phyloP scores from a whole-genome alignment of 495 filamentous ascomycete genomes.

The Lasiosphaeris hirsuta region DNA sequence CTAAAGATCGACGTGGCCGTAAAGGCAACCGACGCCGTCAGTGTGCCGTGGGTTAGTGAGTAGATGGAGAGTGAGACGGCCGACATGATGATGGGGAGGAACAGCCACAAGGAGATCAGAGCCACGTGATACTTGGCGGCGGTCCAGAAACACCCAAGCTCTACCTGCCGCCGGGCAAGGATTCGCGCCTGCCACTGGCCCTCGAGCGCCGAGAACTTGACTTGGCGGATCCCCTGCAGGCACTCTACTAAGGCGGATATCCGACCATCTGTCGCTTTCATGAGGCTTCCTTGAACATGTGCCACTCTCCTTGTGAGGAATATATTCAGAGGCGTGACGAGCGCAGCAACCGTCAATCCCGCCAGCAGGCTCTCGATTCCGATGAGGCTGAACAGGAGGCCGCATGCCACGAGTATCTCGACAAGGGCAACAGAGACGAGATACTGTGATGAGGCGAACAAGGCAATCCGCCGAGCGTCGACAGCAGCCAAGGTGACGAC shows the following conservation, averaged over 20 bases:
- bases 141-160: conserved; percentile 59
- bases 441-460: too few species aligned
- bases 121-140: conserved; percentile 54
- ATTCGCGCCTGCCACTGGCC: conserved; percentile 69
- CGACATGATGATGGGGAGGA: conserved; percentile 38
- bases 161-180: conserved; percentile 53
- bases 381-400: too few species aligned
- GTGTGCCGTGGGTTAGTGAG: too few species aligned
- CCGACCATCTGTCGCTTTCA: conserved; percentile 71
- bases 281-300: conserved; percentile 59
- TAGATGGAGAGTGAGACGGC: too few species aligned
- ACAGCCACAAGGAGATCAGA: conserved; percentile 61
- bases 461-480: too few species aligned
- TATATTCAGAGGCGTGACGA: conserved; percentile 19
- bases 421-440: too few species aligned
- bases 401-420: too few species aligned
- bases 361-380: too few species aligned
- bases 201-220: conserved; percentile 78
- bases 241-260: conserved; percentile 70
- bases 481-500: too few species aligned
- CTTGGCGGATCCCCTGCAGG: conserved; percentile 72
- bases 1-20: too few species aligned
- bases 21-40: too few species aligned
- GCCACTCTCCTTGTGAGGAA: conserved; percentile 60
- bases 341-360: too few species aligned